Conservation (phyloP, 2,329 filamentous ascomycete genomes). For the Colletotrichum orbiculare region DNA sequence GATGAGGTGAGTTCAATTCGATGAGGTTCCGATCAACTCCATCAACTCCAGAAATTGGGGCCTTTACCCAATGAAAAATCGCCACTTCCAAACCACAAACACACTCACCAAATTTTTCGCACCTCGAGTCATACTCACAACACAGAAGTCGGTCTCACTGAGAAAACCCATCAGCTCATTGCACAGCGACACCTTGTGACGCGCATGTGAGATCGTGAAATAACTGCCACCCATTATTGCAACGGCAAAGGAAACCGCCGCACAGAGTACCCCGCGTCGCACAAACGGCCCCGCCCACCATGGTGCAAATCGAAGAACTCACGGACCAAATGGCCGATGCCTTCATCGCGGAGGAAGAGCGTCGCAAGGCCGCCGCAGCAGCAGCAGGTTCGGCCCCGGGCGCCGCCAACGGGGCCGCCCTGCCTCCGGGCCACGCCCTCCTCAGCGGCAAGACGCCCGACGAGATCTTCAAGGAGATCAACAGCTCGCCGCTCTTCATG, state of each 20-base stretch:
- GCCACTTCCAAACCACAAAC: constrained; percentile 25
- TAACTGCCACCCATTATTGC: too few species aligned
- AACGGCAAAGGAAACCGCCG: too few species aligned
- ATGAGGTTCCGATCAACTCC: constrained; percentile 30
- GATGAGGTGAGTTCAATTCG: constrained; percentile 9
- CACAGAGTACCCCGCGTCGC: not conserved
- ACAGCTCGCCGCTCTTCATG: constrained; percentile 89
- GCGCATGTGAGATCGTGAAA: too few species aligned
- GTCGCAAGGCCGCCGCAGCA: constrained; percentile 10
- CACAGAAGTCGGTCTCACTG: constrained; percentile 8
- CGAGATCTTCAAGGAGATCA: constrained; percentile 67
- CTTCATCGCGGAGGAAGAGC: constrained; percentile 38
- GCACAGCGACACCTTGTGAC: not conserved
- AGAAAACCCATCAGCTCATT: not conserved
- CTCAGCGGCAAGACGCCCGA: constrained; percentile 59
- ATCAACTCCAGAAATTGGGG: constrained; percentile 33
- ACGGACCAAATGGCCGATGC: constrained; percentile 53
- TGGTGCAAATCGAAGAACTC: constrained; percentile 53
- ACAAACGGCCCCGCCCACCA: not conserved
- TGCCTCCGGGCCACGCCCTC: constrained; percentile 56
- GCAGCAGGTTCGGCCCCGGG: constrained; percentile 29
- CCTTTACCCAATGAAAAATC: constrained; percentile 30
- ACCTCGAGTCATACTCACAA: constrained; percentile 6
- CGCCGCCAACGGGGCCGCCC: constrained; percentile 50
- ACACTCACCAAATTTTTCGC: constrained; percentile 27